Percentiles rank a stretch among this genome's conserved stretches.
These are phyloP conservation scores for Hippophae tibetana DNA, from an alignment of 306 rosid species.

Conservation along the genomic window DNA sequence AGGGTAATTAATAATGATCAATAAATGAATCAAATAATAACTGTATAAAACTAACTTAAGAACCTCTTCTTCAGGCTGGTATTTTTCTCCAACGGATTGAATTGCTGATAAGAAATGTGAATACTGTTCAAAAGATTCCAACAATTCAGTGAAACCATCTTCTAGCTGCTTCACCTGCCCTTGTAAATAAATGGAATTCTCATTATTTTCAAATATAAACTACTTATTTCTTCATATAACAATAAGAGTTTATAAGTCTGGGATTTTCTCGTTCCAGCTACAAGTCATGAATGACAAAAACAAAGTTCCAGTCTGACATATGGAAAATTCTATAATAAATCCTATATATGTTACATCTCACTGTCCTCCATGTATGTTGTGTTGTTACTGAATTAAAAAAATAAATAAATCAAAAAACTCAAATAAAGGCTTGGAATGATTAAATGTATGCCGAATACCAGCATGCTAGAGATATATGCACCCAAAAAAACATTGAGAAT, in stretches of 20 bases:
- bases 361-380: no score
- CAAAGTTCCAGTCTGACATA: no score
- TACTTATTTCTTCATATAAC: neutral
- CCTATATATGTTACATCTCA: no score
- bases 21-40: conserved; percentile 10
- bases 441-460: neutral
- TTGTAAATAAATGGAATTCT: neutral
- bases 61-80: conserved; percentile 67
- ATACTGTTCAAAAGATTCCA: conserved; percentile 36
- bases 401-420: neutral
- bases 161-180: conserved; percentile 69
- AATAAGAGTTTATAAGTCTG: neutral
- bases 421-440: neutral
- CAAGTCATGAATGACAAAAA: no score
- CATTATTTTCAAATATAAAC: conserved; percentile 2
- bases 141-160: conserved; percentile 49
- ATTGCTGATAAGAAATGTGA: conserved; percentile 48
- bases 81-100: conserved; percentile 45
- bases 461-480: neutral
- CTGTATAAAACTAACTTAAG: neutral
- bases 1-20: neutral
- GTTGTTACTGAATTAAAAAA: no score
- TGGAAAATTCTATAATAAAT: no score
- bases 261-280: neutral
- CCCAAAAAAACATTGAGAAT: neutral